Percentiles rank a stretch among this genome's conserved stretches.
phyloP scores from a whole-genome alignment of 345 rosid species.

The thale cress (Arabidopsis thaliana) region TAIR10.1 NC_003076.8:23377001-23377500 shows the following conservation, averaged over 20 bases:
- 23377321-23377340: background rate
- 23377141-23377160: slow-evolving; percentile 20
- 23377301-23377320: slow-evolving; percentile 33
- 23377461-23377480: slow-evolving; percentile 22
- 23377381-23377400: slow-evolving; percentile 10
- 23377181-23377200: slow-evolving; percentile 33
- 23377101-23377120: background rate
- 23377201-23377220: slow-evolving; percentile 5
- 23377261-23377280: slow-evolving; percentile 38
- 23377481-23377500: background rate
- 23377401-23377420: slow-evolving; percentile 17
- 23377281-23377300: slow-evolving; percentile 41
- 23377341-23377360: slow-evolving; percentile 28
- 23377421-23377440: slow-evolving; percentile 23
- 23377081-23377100: background rate
- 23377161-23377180: slow-evolving; percentile 11
- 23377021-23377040: slow-evolving; percentile 28
- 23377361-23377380: slow-evolving; percentile 10
- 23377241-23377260: slow-evolving; percentile 42
- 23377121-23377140: slow-evolving; percentile 40
- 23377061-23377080: slow-evolving; percentile 2
- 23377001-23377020: slow-evolving; percentile 24
- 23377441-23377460: slow-evolving; percentile 17
- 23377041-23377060: slow-evolving; percentile 11
- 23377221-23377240: slow-evolving; percentile 38